phyloP scores from a whole-genome alignment of 257 asterid species.

The Petunia secreta region DNA sequence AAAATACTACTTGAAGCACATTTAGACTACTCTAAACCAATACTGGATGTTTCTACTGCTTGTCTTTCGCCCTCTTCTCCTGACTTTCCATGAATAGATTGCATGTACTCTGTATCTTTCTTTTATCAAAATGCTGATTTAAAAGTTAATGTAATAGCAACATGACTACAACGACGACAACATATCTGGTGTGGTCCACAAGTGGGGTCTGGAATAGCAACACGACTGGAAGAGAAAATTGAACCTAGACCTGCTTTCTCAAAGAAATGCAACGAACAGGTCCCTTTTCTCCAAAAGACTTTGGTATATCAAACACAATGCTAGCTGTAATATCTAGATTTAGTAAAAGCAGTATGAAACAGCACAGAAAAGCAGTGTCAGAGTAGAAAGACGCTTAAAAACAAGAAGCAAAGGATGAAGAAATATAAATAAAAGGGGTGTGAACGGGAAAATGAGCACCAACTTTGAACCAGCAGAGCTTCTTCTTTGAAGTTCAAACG shows the following conservation, averaged over 20 bases:
- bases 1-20: background rate
- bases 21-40: background rate
- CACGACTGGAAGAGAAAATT: background rate
- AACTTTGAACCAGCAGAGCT: conserved; percentile 1
- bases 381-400: background rate
- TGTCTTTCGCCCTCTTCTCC: background rate
- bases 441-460: background rate
- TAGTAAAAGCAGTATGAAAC: background rate
- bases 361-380: background rate
- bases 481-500: background rate
- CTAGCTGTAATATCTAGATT: background rate
- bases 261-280: background rate
- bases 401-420: conserved; percentile 8
- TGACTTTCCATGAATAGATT: background rate
- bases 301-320: conserved; percentile 4
- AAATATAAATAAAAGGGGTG: background rate
- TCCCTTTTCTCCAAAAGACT: background rate
- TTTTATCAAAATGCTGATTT: background rate
- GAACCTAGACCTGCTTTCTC: conserved; percentile 16
- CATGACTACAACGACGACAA: too few species aligned
- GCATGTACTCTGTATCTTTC: conserved; percentile 2
- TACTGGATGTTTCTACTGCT: background rate
- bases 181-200: too few species aligned
- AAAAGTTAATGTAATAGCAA: background rate
- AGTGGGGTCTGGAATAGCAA: too few species aligned